Base-by-base conservation (phyloP, 2,329 filamentous ascomycete species). In the Aspergillus neoniger region DNA sequence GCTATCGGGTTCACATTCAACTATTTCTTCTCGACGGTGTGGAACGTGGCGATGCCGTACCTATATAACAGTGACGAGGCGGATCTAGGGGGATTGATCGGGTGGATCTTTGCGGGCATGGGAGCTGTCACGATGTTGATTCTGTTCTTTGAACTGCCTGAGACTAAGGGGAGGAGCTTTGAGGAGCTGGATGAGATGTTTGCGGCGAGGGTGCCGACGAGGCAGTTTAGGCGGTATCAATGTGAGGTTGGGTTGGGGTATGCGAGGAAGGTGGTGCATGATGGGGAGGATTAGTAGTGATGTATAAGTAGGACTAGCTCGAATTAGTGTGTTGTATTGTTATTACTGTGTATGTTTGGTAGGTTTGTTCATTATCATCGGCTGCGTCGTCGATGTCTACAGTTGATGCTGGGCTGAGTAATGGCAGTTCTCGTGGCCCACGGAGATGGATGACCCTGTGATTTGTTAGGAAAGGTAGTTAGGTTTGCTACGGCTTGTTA, bases 101-200 rank as follows among this genome's bases (percentile, higher is more conserved):
- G 60, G 21, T 62, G 58, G 36, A 32, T 62, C 5, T 62, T 44
- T 15, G 52, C 30, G 8, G 43, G 25, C 8, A 25, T 50, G 47
- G 57, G 47, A 10, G 53, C 47, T 7, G 47, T 58, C 2, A 41
- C 23, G 6, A 17, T 48, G 38, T 6, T 54, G 38, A 23, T 52
- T 14, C 9, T 58, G n/a, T 48, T 47, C 17, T 32, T 57, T 5
- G 53, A 62, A 19, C 12, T 62, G 14, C 60, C 60, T 2, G 60
- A 62, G 53, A 44, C 49, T 0, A 58, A 60, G 51, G 58, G 58
- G 2, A 53, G 64, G 14, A 58, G 57, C 0, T 65, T 64, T 14
- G 64, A 64, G 36, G 62, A 66, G 51, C 28, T 64, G 15, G 62
- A 65, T 54, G 62, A 64, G 5, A 62, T 64, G 64, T 64, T 65